These are phyloP conservation scores for Lactarius deliciosus DNA, from an alignment of 768 basidiomycete species.

Conservation along the genomic window DNA sequence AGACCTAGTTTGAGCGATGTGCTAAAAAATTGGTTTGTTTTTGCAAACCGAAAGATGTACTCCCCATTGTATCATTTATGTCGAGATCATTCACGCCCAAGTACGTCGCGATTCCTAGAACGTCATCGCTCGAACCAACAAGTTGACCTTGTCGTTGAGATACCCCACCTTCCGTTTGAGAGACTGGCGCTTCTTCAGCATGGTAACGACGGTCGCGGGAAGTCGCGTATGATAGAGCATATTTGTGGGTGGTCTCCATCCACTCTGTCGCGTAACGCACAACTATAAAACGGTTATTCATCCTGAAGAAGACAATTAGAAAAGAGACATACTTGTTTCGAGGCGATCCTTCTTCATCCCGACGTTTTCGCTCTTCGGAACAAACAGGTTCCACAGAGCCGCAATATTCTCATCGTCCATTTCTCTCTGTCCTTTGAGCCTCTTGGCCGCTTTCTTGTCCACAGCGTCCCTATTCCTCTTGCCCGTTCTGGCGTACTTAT, in stretches of 20 bases:
- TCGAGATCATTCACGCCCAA: neutral
- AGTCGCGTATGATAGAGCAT: neutral
- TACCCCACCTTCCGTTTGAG: neutral
- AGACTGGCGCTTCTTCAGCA: neutral
- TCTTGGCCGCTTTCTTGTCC: conserved; percentile 10
- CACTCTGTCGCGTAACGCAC: neutral
- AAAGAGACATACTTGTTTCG: neutral
- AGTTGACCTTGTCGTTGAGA: neutral
- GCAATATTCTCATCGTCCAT: conserved; percentile 11
- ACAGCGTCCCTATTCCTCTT: neutral
- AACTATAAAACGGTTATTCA: conserved; percentile 8
- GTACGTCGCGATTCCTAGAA: neutral
- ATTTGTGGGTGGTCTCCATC: neutral
- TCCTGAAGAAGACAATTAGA: neutral
- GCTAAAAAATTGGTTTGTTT: neutral
- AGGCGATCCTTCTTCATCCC: conserved; percentile 23
- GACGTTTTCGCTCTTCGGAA: neutral
- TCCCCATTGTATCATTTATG: neutral
- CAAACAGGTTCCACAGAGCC: conserved; percentile 13
- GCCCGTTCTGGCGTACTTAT: neutral
- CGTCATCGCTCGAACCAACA: neutral
- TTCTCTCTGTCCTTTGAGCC: conserved; percentile 11
- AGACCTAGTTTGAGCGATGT: neutral
- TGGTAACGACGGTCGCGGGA: neutral
- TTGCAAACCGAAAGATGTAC: neutral